A percentile compares a stretch with the other conserved stretches of the same genome.
phyloP scores from a whole-genome alignment of 192 early-diverging fungal genomes.

The Phycomyces nitens region DNA sequence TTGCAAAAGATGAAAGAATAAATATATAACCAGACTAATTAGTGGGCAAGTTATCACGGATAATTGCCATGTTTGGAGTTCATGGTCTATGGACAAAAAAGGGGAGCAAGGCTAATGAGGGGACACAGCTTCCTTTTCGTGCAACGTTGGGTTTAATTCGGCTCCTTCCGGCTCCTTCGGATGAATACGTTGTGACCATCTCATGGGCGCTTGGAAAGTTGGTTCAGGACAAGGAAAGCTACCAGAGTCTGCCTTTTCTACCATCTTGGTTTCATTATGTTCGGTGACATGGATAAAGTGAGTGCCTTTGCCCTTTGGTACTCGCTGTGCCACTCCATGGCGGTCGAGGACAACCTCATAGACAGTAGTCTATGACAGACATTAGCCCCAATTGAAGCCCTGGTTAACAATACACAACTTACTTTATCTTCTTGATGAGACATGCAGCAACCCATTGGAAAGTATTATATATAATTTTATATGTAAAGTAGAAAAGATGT shows the following conservation, averaged over 20 bases:
- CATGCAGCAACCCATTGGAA: constrained; percentile 28
- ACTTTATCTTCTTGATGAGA: constrained; percentile 12
- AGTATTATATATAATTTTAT: too few species aligned
- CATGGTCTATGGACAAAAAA: too few species aligned
- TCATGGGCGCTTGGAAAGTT: too few species aligned
- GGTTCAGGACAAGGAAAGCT: too few species aligned
- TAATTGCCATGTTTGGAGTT: too few species aligned
- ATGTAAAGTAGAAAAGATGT: background rate
- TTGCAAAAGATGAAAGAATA: background rate
- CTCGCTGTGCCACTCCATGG: constrained; percentile 28
- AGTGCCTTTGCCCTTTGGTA: constrained; percentile 32
- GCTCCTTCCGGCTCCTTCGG: too few species aligned
- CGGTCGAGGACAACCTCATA: constrained; percentile 32
- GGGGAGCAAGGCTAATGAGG: too few species aligned
- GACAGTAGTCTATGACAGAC: constrained; percentile 21
- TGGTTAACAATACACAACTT: background rate
- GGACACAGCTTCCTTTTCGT: too few species aligned
- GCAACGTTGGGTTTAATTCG: too few species aligned
- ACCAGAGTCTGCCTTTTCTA: constrained; percentile 25
- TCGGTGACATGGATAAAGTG: constrained; percentile 30
- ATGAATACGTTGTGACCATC: too few species aligned
- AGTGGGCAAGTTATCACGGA: too few species aligned
- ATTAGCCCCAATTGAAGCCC: background rate
- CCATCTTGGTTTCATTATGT: constrained; percentile 27
- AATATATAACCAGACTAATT: too few species aligned